phyloP scores from a whole-genome alignment of 2,329 filamentous ascomycete genomes.

The Penicillium palitans region DNA sequence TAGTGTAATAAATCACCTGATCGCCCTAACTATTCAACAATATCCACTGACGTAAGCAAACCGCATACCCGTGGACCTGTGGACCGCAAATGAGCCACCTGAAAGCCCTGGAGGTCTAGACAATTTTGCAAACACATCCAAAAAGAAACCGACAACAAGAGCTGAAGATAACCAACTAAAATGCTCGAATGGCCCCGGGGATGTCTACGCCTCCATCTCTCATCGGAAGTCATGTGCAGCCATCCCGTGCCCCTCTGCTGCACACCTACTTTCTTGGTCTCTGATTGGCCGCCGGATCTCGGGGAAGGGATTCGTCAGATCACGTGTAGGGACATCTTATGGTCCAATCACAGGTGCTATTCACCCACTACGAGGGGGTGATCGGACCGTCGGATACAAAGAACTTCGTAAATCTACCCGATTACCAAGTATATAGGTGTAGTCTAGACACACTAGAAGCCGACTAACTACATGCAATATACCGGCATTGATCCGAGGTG shows the following conservation, averaged over 20 bases:
- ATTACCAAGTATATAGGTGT: neutral
- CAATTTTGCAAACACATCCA: neutral
- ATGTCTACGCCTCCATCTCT: slow-evolving; percentile 13
- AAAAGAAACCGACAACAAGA: neutral
- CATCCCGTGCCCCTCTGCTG: slow-evolving; percentile 40
- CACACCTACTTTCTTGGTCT: slow-evolving; percentile 10
- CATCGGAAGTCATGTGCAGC: slow-evolving; percentile 37
- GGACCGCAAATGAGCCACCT: neutral
- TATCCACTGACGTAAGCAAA: neutral
- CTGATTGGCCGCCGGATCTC: slow-evolving; percentile 32
- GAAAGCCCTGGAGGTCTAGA: neutral
- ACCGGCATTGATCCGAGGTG: neutral
- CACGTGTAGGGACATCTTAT: slow-evolving; percentile 26
- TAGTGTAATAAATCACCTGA: slow-evolving; percentile 38
- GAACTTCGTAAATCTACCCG: neutral
- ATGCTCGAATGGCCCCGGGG: slow-evolving; percentile 13
- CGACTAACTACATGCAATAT: neutral
- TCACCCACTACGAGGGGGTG: neutral
- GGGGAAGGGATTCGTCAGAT: slow-evolving; percentile 27
- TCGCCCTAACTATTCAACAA: slow-evolving; percentile 7
- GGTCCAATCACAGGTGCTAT: slow-evolving; percentile 13
- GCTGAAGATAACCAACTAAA: slow-evolving; percentile 12
- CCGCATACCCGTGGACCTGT: neutral
- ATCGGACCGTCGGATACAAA: slow-evolving; percentile 8
- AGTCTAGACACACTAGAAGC: neutral